Evolutionary conservation across 2,329 filamentous ascomycete species (phyloP), one percentile per base, ranked within the genome.

Genomic region (Scedosporium boydii): DNA sequence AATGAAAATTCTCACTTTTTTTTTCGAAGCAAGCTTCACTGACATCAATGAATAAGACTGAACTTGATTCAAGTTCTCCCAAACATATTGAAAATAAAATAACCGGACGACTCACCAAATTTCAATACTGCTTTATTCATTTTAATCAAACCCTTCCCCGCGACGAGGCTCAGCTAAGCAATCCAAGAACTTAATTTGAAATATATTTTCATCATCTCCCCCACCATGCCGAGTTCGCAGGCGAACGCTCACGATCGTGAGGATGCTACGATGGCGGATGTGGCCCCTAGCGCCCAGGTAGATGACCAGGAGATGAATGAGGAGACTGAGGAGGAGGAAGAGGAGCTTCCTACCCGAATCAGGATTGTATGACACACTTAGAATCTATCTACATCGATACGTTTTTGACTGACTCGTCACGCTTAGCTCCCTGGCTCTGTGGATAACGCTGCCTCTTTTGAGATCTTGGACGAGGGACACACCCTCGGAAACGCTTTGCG

Each of bases 401-500:
- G n/a, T 23, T 9, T n/a, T n/a, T 38, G 27, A 42, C n/a, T 41
- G 38, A 34, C 23, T 63, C 12, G 26, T 34, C 27, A 3, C 6
- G 6, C n/a, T 34, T 56, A 97, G 93, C 80, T 97, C 29, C 89
- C 91, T 42, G 93, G 93, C 58, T 90, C 90, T 62, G 89, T 83
- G 76, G 89, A 93, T 59, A 93, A 89, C 7, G 93, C 93, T 4
- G 95, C 95, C 34, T 96, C 92, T 16, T 99, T 98, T 73, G 91
- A 98, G 73, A 96, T 99, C 70, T 86, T 90, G 64, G 87, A 91
- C 56, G 95, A 99, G 78, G 92, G 96, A 53, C 95, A 99, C 76
- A 99, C 95, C 0, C 80, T 99, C 60, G 95, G 95, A 29, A 99
- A 99, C 75, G 91, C 93, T 9, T 78, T 99, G 69, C 85, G 95